Conservation (phyloP, 768 basidiomycete species). For the Mrakia frigida region DNA sequence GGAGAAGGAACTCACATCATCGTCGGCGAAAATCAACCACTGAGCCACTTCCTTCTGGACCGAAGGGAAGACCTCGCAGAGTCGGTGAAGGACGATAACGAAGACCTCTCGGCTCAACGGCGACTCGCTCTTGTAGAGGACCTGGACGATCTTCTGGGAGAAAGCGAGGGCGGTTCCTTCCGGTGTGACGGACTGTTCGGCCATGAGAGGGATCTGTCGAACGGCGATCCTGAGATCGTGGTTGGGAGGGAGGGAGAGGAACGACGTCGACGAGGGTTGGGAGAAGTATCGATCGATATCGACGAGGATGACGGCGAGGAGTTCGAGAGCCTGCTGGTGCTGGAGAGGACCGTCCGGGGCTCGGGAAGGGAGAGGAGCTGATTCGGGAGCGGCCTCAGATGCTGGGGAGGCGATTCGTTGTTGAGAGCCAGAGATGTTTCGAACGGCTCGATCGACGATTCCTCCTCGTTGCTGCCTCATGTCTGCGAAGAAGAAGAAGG, state of each 20-base stretch:
- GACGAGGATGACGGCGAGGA: constrained; percentile 57
- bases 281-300: constrained; percentile 77
- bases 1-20: constrained; percentile 60
- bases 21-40: constrained; percentile 94
- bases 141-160: constrained; percentile 94
- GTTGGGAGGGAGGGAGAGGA: constrained; percentile 67
- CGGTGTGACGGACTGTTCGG: constrained; percentile 70
- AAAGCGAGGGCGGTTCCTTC: constrained; percentile 83
- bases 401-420: constrained; percentile 17
- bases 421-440: constrained; percentile 7
- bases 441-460: constrained; percentile 21
- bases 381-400: constrained; percentile 11
- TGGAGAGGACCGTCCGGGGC: constrained; percentile 7
- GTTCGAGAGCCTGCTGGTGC: constrained; percentile 69
- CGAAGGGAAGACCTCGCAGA: constrained; percentile 83
- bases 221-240: constrained; percentile 82
- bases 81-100: constrained; percentile 76
- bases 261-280: constrained; percentile 66
- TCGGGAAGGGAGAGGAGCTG: not conserved
- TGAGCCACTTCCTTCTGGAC: constrained; percentile 94
- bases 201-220: constrained; percentile 72
- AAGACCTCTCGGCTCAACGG: constrained; percentile 89
- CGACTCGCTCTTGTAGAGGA: constrained; percentile 80
- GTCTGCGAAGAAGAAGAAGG: not conserved
- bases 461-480: constrained; percentile 25